Evolutionary conservation across 2,329 filamentous ascomycete genomes (phyloP), one percentile per base, ranked within the genome.

Genomic region (Venturia nashicola): DNA sequence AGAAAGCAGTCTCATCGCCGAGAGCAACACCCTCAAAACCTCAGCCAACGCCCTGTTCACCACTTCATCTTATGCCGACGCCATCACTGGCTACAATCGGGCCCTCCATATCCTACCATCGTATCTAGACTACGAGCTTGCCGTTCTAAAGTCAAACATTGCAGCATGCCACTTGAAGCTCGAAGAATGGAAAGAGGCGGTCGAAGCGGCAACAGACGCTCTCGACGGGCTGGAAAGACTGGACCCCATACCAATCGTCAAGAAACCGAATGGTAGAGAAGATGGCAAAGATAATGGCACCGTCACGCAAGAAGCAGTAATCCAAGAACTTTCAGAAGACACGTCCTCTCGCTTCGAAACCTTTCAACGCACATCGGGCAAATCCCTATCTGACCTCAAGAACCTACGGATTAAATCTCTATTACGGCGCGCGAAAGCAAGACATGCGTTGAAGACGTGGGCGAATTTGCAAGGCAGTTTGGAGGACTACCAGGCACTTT

Each of bases 161-260:
- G 84, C 93, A 1, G 93, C 92, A 11, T 96, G 91, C 72, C 85
- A 96, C 70, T 74, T 97, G 63, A 95, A 95, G 73, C 79, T 95
- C 3, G 81, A 86, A 66, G 87, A 93, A 66, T 97, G 91, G 90
- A 91, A 92, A 68, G 86, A 90, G 39, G 90, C 91, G 11, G 82
- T 91, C 54, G 86, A 87, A 60, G 82, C 84, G 11, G 91, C 92
- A 0, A 89, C 86, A 0, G 80, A 83, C 12, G 87, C 90, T 1
- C 72, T 97, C 0, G 87, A 92, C 12, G 81, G 83, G 0, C 76
- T 97, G n/a, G 85, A 88, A 66, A 80, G 82, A 36, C 70, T 93
- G 32, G 73, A 82, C 57, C 79, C 79, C 4, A 65, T 68, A 76
- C 76, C 72, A 9, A n/a, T 9, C 9, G 34, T 34, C 8, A 36